A percentile compares a stretch with the other conserved stretches of the same genome.
phyloP scores from a whole-genome alignment of 306 rosid species.

The Vicia faba region DNA sequence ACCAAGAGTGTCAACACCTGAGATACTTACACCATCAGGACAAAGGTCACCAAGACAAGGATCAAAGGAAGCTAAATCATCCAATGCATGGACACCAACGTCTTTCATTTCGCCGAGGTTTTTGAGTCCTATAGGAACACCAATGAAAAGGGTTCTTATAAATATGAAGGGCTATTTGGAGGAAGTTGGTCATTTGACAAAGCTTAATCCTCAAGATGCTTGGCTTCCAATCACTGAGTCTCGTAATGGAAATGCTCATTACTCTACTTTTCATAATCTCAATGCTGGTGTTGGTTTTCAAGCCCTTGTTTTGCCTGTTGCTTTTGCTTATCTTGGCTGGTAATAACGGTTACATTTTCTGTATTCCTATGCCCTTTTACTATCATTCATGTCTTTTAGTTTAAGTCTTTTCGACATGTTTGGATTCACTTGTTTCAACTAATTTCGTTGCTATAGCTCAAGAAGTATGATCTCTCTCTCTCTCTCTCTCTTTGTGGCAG shows the following conservation, averaged over 20 bases:
- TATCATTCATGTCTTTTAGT: neutral
- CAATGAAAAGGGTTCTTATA: conserved; percentile 88
- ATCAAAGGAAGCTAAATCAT: conserved; percentile 82
- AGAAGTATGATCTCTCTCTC: neutral
- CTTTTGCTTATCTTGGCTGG: conserved; percentile 98
- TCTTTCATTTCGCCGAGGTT: conserved; percentile 97
- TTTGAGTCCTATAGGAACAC: conserved; percentile 95
- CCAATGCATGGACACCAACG: conserved; percentile 96
- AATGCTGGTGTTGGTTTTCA: conserved; percentile 98
- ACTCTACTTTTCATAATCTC: conserved; percentile 97
- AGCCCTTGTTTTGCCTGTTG: conserved; percentile 90
- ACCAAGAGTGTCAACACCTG: conserved; percentile 92
- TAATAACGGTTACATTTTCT: conserved; percentile 31
- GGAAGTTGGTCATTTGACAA: conserved; percentile 94
- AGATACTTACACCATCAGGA: conserved; percentile 83
- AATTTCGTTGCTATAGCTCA: too few species aligned
- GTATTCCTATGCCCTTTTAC: neutral
- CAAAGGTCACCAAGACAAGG: conserved; percentile 85
- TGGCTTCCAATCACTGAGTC: conserved; percentile 99
- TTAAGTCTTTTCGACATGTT: too few species aligned
- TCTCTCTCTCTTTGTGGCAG: neutral
- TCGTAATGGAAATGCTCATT: conserved; percentile 95
- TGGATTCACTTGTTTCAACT: too few species aligned
- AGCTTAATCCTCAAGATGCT: conserved; percentile 97
- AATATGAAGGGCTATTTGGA: conserved; percentile 97